Base-by-base conservation (phyloP, 208 protist genomes). In the Leptomonas pyrrhocoris region DNA sequence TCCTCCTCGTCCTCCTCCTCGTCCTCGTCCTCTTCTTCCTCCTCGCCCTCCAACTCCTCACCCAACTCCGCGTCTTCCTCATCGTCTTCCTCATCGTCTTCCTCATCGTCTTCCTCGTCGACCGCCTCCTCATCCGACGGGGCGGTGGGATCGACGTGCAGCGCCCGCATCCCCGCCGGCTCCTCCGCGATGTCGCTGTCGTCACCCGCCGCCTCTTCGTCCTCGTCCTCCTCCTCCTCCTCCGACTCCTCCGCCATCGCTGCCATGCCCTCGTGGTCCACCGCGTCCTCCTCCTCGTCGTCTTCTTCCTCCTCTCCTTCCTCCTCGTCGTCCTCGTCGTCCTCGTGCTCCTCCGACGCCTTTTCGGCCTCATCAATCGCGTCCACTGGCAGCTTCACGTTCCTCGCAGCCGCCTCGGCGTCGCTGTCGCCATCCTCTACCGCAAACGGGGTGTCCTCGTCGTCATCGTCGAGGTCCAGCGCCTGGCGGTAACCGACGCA, bases 401-500 rank as follows among this genome's bases (percentile, higher is more conserved):
- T 34, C 62, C 1, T 3, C 31, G 49, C 43, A 30, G 43, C 57
- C 8, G 25, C 43, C 19, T 67, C 55, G 19, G 55, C 48, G 30
- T 73, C 68, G n/a, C 56, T 56, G 51, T 74, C 73, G 36, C 77
- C 74, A 12, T 67, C 64, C 34, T 68, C 68, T 34, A 62, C 38
- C 23, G 50, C 60, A 25, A 70, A 73, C 18, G 66, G 57, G 6
- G 55, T 40, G 18, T 75, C 72, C 58, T 73, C 70, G 51, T 80
- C 74, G 50, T n/a, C n/a, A n/a, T 89, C 80, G 45, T 89, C 82
- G 12, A 61, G 45, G 42, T 94, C 88, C 12, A 93, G 68, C 40
- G 88, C 81, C 64, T 93, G 86, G 49, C 79, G 62, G 79, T 94
- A 96, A 23, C 92, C 92, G 27, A 83, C 79, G 77, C 87, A 93